phyloP scores from a whole-genome alignment of 23 red algal species.

The Gracilariopsis chorda region DNA sequence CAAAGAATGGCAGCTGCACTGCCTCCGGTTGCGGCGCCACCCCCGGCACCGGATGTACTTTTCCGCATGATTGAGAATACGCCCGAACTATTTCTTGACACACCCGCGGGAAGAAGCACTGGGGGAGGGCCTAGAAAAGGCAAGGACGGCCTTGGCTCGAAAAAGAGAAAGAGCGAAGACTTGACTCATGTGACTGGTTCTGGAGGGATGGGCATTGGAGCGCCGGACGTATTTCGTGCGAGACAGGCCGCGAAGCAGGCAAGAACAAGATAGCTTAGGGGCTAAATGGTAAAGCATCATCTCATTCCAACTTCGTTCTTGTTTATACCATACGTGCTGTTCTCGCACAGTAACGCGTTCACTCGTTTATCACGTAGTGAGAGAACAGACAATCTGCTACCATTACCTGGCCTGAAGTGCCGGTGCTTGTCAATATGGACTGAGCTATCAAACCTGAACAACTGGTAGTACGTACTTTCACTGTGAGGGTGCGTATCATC shows the following conservation, averaged over 20 bases:
- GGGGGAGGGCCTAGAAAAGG: background rate
- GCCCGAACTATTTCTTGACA: slow-evolving; percentile 48
- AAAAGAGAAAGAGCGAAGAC: slow-evolving; percentile 40
- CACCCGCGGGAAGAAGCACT: slow-evolving; percentile 33
- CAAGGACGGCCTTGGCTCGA: slow-evolving; percentile 20
- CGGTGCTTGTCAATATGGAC: too few species aligned
- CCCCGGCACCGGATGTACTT: slow-evolving; percentile 39
- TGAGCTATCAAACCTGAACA: too few species aligned
- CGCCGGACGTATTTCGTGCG: slow-evolving; percentile 67
- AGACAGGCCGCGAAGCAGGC: slow-evolving; percentile 74
- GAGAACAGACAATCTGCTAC: too few species aligned
- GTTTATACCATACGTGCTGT: too few species aligned
- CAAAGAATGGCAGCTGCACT: slow-evolving; percentile 33
- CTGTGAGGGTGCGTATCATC: too few species aligned
- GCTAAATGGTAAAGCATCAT: too few species aligned
- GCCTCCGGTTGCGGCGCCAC: slow-evolving; percentile 28
- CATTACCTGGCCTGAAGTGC: too few species aligned
- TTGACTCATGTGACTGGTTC: background rate
- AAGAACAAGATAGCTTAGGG: slow-evolving; percentile 58
- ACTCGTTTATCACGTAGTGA: too few species aligned
- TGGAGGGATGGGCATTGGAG: background rate
- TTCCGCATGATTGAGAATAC: slow-evolving; percentile 56
- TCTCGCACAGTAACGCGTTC: too few species aligned
- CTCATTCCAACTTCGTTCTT: too few species aligned
- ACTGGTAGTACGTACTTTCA: too few species aligned